Evolutionary conservation across 2,329 filamentous ascomycete species (phyloP), one percentile per base, ranked within the genome.

Genomic region (Apiospora koreana): DNA sequence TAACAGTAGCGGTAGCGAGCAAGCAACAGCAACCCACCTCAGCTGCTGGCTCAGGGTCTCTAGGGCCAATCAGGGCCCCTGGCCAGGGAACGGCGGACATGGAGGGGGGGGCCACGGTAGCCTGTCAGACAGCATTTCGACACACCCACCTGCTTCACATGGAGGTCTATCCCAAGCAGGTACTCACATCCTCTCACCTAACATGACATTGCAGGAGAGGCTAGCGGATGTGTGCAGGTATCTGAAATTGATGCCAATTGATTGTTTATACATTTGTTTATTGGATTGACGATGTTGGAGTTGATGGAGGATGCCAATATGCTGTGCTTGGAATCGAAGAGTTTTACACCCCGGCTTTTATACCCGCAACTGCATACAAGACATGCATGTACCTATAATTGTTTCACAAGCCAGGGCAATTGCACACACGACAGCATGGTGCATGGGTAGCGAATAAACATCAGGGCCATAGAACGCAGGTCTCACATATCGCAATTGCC

Each of bases 1-100:
- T 62, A 62, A 38, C 54, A 62, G 18, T 62, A 62, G 54, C 54
- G 54, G 54, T 62, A 62, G 54, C 54, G 54, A 62, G 54, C 54
- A 38, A 62, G 54, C 54, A 62, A 62, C 38, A 38, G 54, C 54
- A 38, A 14, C 31, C 54, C 54, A 62, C 54, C 54, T 38, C 54
- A 62, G 54, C 54, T 62, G 35, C 54, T 38, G 31, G 31, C 54
- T 38, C 54, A 38, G 18, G 28, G 21, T 35, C 31, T 10, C 6
- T 21, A 18, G 14, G 21, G 54, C 54, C 54, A 62, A 62, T 62
- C 54, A 62, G 18, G 54, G 31, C 54, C 31, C 31, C 18, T 62
- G 31, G 54, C 31, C 54, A 35, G 18, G 28, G 21, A 62, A 6
- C 3, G 54, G 18, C 54, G 18, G 31, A 14, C 18, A 12, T 23